These are phyloP conservation scores for Venturia asperata DNA, from an alignment of 2,329 filamentous ascomycete species.

Conservation along the genomic window DNA sequence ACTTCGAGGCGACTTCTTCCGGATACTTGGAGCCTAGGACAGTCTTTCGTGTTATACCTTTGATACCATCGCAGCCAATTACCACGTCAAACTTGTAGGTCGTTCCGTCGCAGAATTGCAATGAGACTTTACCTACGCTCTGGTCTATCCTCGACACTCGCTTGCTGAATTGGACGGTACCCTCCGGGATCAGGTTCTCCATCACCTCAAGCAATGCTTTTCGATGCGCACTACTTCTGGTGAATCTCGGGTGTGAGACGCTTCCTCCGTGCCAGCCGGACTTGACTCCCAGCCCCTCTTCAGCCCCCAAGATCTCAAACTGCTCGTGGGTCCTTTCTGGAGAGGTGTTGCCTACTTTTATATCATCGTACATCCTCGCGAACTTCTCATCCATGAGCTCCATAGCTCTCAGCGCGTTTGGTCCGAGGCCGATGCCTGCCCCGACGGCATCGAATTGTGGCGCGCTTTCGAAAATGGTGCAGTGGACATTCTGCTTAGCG, in stretches of 20 bases:
- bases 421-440: constrained; percentile 28
- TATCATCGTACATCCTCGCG: constrained; percentile 26
- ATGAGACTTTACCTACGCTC: constrained; percentile 25
- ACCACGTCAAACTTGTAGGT: constrained; percentile 37
- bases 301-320: constrained; percentile 19
- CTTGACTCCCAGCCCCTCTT: constrained; percentile 29
- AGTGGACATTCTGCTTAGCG: constrained; percentile 24
- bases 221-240: constrained; percentile 36
- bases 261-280: constrained; percentile 20
- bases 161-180: constrained; percentile 27
- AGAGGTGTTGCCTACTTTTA: constrained; percentile 25
- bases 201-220: constrained; percentile 45
- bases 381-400: constrained; percentile 25
- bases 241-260: constrained; percentile 22
- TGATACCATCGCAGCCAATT: constrained; percentile 45
- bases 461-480: constrained; percentile 28
- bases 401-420: constrained; percentile 26
- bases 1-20: constrained; percentile 18
- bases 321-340: constrained; percentile 23
- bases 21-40: constrained; percentile 13
- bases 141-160: constrained; percentile 7
- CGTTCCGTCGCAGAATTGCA: constrained; percentile 40
- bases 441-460: constrained; percentile 26
- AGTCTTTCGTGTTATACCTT: constrained; percentile 22
- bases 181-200: constrained; percentile 40